Base-by-base conservation (phyloP, 257 asterid species). In the Penstemon eatonii region DNA sequence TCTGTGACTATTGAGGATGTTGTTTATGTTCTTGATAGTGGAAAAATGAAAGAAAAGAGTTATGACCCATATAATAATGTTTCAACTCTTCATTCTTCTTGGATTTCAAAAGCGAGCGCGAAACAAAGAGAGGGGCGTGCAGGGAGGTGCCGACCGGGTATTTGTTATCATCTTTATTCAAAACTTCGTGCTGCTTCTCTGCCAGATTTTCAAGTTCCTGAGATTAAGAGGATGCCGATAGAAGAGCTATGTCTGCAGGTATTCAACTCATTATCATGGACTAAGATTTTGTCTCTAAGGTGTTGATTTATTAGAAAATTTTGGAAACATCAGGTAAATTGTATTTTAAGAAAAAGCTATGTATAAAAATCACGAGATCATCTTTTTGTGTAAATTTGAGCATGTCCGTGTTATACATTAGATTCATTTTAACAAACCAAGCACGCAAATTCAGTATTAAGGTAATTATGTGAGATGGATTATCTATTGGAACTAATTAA, bases 51-150 rank as follows among this genome's bases (percentile, higher is more conserved):
- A 73, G 96, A 94, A 76, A 89, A 94, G 73, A 89, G 75, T 75
- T 91, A 91, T 19, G 99, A 94, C 70, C 99, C 99, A 0, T 84
- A 87, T 73, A 83, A 73, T 71, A 89, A 93, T 76, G 96, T 93
- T 12, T 87, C 97, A 1, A 93, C 96, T 67, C 96, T 93, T 71
- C 92, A 86, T 44, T 85, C 97, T 66, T 85, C 95, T 67, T 93
- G 99, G 99, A 65, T 90, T 77, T 93, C 99, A 7, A 93, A 87
- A 84, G 99, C 99, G 50, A 93, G 90, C 73, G 95, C 91, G 4
- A 93, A 82, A 81, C 99, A 93, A 71, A 78, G 99, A 65, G 92
- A 89, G 81, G 99, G 99, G 6, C 97, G 99, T 38, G 96, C 99
- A 3, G 99, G 99, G 64, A 80, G 99, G 57, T 93, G 99, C 82